phyloP scores from a whole-genome alignment of 352 stramenopile species.

The Globisporangium recalcitrans region DNA sequence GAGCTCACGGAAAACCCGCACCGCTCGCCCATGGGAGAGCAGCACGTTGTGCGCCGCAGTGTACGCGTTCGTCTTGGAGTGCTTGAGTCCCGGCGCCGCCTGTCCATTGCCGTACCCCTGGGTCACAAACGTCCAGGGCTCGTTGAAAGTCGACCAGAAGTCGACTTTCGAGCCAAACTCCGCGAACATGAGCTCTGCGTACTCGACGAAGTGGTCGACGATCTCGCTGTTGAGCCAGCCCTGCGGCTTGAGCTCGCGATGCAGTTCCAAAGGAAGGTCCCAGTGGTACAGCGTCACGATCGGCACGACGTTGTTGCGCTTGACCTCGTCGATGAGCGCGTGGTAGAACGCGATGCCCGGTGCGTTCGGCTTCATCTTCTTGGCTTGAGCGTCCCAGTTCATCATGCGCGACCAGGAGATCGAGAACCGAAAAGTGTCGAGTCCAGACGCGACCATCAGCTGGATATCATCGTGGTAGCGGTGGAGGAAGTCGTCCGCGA shows the following conservation, averaged over 20 bases:
- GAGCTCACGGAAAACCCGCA: slow-evolving; percentile 72
- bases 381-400: slow-evolving; percentile 50
- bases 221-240: slow-evolving; percentile 67
- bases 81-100: slow-evolving; percentile 29
- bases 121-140: slow-evolving; percentile 71
- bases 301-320: slow-evolving; percentile 76
- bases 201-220: slow-evolving; percentile 86
- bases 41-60: slow-evolving; percentile 83
- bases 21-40: slow-evolving; percentile 79
- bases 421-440: slow-evolving; percentile 92
- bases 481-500: slow-evolving; percentile 93
- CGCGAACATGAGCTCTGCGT: slow-evolving; percentile 87
- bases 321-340: slow-evolving; percentile 83
- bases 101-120: slow-evolving; percentile 52
- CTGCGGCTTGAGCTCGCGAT: slow-evolving; percentile 67
- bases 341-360: slow-evolving; percentile 92
- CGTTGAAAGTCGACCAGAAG: slow-evolving; percentile 94
- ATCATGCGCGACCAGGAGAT: slow-evolving; percentile 91
- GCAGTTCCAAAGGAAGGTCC: slow-evolving; percentile 89
- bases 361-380: slow-evolving; percentile 65
- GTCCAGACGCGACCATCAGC: slow-evolving; percentile 86
- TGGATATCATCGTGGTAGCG: slow-evolving; percentile 86
- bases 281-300: slow-evolving; percentile 96
- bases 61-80: slow-evolving; percentile 38
- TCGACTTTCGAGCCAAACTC: slow-evolving; percentile 89